Conservation (phyloP, 768 basidiomycete genomes). For the Hortiboletus flavorubellus region DNA sequence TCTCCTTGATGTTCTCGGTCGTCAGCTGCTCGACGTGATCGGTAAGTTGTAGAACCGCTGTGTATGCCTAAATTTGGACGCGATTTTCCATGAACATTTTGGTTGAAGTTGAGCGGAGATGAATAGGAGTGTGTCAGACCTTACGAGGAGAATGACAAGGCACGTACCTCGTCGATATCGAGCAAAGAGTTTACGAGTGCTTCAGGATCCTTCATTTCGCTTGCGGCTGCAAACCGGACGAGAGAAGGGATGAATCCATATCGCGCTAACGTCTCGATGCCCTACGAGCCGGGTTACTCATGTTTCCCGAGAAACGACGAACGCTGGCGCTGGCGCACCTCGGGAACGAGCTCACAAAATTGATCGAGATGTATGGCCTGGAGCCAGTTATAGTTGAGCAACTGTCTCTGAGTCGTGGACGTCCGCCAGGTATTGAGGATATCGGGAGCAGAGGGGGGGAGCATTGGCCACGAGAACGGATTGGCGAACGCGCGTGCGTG, state of each 20-base stretch:
- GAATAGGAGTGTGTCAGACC: not conserved
- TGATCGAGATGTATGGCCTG: constrained; percentile 30
- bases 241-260: constrained; percentile 24
- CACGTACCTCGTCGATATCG: constrained; percentile 27
- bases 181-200: constrained; percentile 15
- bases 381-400: constrained; percentile 31
- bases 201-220: constrained; percentile 25
- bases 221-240: constrained; percentile 23
- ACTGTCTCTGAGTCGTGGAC: constrained; percentile 22
- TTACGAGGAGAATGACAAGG: not conserved
- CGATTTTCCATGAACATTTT: not conserved
- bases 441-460: constrained; percentile 24
- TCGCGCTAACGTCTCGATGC: constrained; percentile 24
- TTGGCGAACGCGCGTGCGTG: constrained; percentile 31
- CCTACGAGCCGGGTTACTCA: constrained; percentile 13
- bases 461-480: constrained; percentile 34
- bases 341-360: constrained; percentile 18
- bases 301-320: not conserved
- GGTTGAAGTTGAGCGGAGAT: not conserved
- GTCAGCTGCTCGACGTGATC: constrained; percentile 27
- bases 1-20: constrained; percentile 27
- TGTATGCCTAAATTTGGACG: constrained; percentile 22
- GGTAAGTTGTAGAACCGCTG: constrained; percentile 17
- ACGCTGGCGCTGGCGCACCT: constrained; percentile 11
- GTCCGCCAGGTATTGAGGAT: constrained; percentile 28